Conservation (phyloP, 495 filamentous ascomycete species). For the Melanomma pulvis-pyrius region DNA sequence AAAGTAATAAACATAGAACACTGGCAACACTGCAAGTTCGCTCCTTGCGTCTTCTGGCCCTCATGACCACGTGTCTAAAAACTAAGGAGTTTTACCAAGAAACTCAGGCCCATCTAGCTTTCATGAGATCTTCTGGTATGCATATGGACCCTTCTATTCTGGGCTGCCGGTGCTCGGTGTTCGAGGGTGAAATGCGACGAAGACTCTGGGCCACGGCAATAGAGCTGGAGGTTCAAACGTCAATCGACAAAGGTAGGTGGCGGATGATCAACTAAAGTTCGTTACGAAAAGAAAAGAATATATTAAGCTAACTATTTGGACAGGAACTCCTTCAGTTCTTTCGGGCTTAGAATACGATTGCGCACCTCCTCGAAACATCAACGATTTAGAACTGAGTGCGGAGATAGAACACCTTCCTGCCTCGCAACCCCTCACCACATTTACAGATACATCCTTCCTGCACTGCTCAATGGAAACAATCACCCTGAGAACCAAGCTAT, state of each 20-base stretch:
- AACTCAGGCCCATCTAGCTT: constrained; percentile 17
- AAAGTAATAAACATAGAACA: constrained; percentile 33
- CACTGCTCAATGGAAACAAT: constrained; percentile 3
- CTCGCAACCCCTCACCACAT: constrained; percentile 7
- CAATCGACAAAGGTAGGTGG: constrained; percentile 21
- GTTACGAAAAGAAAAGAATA: background rate
- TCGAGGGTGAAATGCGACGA: constrained; percentile 30
- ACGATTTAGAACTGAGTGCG: constrained; percentile 15
- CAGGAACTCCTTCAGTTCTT: constrained; percentile 18
- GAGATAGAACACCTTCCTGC: constrained; percentile 5
- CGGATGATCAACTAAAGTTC: background rate
- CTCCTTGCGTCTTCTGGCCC: constrained; percentile 20
- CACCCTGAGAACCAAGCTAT: constrained; percentile 15
- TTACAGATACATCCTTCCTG: constrained; percentile 25
- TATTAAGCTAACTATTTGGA: background rate
- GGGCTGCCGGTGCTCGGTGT: constrained; percentile 17
- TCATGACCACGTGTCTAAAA: constrained; percentile 23
- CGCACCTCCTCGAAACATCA: constrained; percentile 25
- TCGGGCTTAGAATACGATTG: constrained; percentile 19
- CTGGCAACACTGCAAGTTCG: constrained; percentile 26
- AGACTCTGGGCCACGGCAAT: constrained; percentile 25
- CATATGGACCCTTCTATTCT: constrained; percentile 22
- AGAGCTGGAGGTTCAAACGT: constrained; percentile 26
- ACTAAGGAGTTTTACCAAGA: constrained; percentile 33
- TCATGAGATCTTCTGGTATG: constrained; percentile 25